Percentiles rank a stretch among this genome's conserved stretches.
phyloP scores from a whole-genome alignment of 73 alveolate genomes.

The Effrenium voratum region DNA sequence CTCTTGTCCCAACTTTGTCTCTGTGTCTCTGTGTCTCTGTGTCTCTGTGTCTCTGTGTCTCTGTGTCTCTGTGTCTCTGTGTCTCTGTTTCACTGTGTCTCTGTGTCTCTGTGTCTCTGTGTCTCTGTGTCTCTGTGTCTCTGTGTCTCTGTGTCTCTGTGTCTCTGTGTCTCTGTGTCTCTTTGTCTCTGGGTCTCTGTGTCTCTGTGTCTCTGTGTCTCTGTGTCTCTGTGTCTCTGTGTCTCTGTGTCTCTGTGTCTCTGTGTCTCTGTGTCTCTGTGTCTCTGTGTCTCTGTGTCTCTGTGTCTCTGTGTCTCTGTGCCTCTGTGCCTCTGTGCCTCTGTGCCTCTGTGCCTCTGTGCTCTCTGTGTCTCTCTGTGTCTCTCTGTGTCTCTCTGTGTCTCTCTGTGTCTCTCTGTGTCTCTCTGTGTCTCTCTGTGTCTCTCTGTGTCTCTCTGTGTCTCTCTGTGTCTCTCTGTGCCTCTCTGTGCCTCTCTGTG shows the following conservation, averaged over 20 bases:
- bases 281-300: background rate
- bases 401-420: conserved; percentile 22
- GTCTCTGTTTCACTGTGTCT: background rate
- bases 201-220: conserved; percentile 24
- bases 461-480: conserved; percentile 27
- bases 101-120: background rate
- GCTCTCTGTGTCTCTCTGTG: background rate
- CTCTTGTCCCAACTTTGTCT: background rate
- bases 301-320: background rate
- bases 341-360: background rate
- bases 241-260: background rate
- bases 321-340: background rate
- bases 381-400: background rate
- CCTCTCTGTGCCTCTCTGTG: background rate
- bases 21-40: background rate
- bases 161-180: conserved; percentile 47
- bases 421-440: conserved; percentile 20
- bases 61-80: background rate
- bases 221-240: conserved; percentile 7
- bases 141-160: conserved; percentile 37
- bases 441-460: background rate
- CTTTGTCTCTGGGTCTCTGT: background rate
- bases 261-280: conserved; percentile 6
- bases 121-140: conserved; percentile 33
- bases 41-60: background rate